phyloP scores from a whole-genome alignment of 176 grass and related monocot species.

The Eleusine coracana region DNA sequence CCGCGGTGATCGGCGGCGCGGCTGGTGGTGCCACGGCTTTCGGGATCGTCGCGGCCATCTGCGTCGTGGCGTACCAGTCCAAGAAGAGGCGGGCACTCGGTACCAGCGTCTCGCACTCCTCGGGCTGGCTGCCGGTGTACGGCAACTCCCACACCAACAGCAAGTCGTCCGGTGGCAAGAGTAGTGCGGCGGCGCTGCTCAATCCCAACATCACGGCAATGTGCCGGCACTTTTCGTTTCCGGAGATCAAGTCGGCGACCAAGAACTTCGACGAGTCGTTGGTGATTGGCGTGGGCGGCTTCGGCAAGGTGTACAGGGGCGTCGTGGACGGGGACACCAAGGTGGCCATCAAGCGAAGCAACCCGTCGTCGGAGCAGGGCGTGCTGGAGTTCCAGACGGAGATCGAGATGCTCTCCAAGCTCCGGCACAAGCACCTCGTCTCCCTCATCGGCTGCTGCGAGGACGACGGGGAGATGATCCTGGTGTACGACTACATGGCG shows the following conservation, averaged over 20 bases:
- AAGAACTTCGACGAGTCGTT: constrained; percentile 50
- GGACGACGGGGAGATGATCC: constrained; percentile 57
- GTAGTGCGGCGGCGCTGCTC: constrained; percentile 50
- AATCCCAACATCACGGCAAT: constrained; percentile 67
- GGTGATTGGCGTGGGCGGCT: constrained; percentile 58
- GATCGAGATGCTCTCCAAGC: constrained; percentile 62
- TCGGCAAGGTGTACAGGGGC: constrained; percentile 57
- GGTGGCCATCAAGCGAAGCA: constrained; percentile 60
- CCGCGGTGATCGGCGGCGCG: constrained; percentile 43
- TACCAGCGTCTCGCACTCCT: constrained; percentile 50
- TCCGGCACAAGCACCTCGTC: constrained; percentile 59
- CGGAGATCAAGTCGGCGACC: constrained; percentile 54
- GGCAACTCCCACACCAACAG: constrained; percentile 55
- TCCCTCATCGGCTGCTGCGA: constrained; percentile 57
- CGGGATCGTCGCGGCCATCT: constrained; percentile 52
- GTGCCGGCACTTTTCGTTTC: constrained; percentile 66
- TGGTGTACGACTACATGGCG: constrained; percentile 54
- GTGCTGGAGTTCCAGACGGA: constrained; percentile 58
- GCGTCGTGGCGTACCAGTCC: constrained; percentile 42
- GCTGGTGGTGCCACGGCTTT: constrained; percentile 60
- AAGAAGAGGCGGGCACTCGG: constrained; percentile 51
- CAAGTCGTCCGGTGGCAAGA: constrained; percentile 72
- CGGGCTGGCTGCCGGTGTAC: constrained; percentile 73
- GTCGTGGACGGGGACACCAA: constrained; percentile 48
- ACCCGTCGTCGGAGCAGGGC: constrained; percentile 52